Conservation (phyloP, 73 alveolate species). For the Paramecium sonneborni region DNA sequence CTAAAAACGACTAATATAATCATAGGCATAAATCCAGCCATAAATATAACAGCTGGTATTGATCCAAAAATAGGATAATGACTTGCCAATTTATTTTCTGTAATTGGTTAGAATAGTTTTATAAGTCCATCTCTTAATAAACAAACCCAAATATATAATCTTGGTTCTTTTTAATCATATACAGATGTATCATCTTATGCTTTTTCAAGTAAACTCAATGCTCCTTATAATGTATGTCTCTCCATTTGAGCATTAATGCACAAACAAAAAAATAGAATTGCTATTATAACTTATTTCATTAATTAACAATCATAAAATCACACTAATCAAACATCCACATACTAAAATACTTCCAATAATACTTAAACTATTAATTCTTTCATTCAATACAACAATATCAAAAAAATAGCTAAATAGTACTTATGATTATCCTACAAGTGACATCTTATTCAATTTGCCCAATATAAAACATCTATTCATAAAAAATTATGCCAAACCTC, state of each 20-base stretch:
- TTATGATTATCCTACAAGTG: background rate
- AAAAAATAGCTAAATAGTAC: slow-evolving; percentile 8
- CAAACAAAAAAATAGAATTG: background rate
- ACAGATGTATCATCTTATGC: background rate
- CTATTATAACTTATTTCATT: background rate
- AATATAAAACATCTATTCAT: background rate
- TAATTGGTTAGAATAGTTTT: background rate
- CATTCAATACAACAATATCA: background rate
- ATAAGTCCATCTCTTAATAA: background rate
- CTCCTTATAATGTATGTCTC: slow-evolving; percentile 33
- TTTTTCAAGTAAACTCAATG: slow-evolving; percentile 10
- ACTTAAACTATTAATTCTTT: background rate
- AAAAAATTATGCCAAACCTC: background rate
- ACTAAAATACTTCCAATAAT: background rate
- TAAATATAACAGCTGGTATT: background rate
- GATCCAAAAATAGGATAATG: background rate
- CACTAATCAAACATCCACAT: background rate
- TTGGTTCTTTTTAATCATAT: background rate
- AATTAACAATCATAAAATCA: background rate
- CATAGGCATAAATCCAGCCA: slow-evolving; percentile 17
- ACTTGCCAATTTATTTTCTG: slow-evolving; percentile 5
- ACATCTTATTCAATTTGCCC: background rate
- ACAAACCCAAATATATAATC: background rate
- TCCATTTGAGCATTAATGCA: background rate
- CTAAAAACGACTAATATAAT: background rate